Evolutionary conservation across 2,329 filamentous ascomycete genomes (phyloP).

Genomic region (Clarireedia homoeocarpa): DNA sequence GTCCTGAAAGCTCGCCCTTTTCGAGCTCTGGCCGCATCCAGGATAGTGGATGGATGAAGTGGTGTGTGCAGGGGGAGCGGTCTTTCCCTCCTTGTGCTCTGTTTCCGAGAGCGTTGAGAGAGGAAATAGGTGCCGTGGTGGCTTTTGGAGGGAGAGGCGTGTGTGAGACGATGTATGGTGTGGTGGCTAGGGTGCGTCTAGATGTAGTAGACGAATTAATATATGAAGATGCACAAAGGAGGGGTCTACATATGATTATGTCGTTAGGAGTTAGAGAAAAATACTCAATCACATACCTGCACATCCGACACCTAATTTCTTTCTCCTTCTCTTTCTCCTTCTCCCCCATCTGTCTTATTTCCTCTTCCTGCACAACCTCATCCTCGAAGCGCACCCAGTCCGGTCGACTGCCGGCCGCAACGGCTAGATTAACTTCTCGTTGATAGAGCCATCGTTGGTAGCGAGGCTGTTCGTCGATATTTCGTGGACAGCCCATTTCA

Average conservation of each 20-base stretch:
- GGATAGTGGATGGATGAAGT: slow-evolving; percentile 84
- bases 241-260: not conserved
- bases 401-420: slow-evolving; percentile 72
- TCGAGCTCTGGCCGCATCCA: slow-evolving; percentile 90
- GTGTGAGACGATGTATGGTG: slow-evolving; percentile 51
- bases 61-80: slow-evolving; percentile 60
- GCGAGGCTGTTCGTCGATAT: slow-evolving; percentile 58
- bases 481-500: slow-evolving; percentile 71
- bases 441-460: slow-evolving; percentile 77
- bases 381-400: slow-evolving; percentile 77
- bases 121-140: slow-evolving; percentile 20
- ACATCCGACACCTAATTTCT: slow-evolving; percentile 85
- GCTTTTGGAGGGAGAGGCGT: slow-evolving; percentile 16
- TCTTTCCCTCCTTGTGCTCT: not conserved
- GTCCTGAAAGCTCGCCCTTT: slow-evolving; percentile 72
- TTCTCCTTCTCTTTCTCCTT: slow-evolving; percentile 18
- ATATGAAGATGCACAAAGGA: too few relatives aligned
- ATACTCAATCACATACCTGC: slow-evolving; percentile 44
- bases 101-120: slow-evolving; percentile 8
- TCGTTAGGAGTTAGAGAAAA: not conserved
- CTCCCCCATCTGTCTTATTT: slow-evolving; percentile 15
- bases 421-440: slow-evolving; percentile 55
- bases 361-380: slow-evolving; percentile 39
- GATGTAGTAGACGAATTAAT: not conserved
- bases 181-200: slow-evolving; percentile 50